These are phyloP conservation scores for Thymus mandschuricus DNA, from an alignment of 257 asterid genomes.

Conservation along the genomic window DNA sequence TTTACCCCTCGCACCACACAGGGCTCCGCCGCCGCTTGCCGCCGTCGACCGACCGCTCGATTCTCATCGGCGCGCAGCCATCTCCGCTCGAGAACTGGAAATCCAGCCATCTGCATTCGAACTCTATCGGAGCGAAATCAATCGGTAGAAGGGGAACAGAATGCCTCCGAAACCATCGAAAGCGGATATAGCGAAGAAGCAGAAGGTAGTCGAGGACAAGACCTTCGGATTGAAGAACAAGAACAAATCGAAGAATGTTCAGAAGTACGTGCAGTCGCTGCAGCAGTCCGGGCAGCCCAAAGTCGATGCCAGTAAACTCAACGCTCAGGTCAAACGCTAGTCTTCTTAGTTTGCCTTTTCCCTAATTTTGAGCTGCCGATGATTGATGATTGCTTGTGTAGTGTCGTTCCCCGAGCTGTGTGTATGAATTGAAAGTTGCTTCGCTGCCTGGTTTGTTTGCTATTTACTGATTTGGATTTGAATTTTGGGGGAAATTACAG, in stretches of 20 bases:
- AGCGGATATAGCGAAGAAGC: constrained; percentile 69
- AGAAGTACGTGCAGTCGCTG: constrained; percentile 71
- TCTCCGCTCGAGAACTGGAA: not conserved
- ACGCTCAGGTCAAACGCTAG: constrained; percentile 52
- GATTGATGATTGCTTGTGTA: not conserved
- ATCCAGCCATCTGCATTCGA: not conserved
- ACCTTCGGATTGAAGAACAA: constrained; percentile 80
- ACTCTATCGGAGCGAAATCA: not conserved
- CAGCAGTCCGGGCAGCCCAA: constrained; percentile 59
- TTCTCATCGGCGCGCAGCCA: not conserved
- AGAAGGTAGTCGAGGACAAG: constrained; percentile 72
- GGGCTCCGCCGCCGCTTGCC: constrained; percentile 26
- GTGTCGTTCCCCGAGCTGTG: not conserved
- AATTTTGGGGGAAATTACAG: constrained; percentile 47
- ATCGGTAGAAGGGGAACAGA: constrained; percentile 10
- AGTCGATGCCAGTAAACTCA: constrained; percentile 52
- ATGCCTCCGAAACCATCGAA: constrained; percentile 79
- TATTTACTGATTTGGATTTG: not conserved
- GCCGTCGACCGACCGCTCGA: constrained; percentile 19
- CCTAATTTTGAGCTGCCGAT: not conserved
- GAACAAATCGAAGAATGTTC: constrained; percentile 71
- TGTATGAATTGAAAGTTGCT: not conserved
- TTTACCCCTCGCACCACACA: constrained; percentile 16
- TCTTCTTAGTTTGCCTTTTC: not conserved
- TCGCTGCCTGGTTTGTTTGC: not conserved